Evolutionary conservation across 257 asterid species (phyloP), one percentile per base, ranked within the genome.

Genomic region (Haberlea rhodopensis): DNA sequence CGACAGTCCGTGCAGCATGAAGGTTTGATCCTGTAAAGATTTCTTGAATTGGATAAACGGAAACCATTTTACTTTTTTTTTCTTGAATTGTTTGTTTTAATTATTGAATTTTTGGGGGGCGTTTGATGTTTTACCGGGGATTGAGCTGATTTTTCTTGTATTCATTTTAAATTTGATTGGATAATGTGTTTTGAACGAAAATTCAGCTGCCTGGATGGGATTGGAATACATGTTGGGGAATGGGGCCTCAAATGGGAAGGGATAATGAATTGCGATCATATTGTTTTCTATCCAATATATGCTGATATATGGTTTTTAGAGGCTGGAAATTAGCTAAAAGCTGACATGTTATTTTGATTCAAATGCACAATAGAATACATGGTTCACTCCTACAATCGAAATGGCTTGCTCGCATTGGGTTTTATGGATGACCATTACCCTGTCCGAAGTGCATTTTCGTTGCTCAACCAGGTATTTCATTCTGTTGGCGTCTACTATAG

Each of bases 1-100:
- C 87, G 97, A 2, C 99, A 89, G 66, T 87, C 97, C 4, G 96
- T 92, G 20, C 88, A 89, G 81, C 94, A 92, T 69, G 91, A 82
- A 84, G 98, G 98, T 84, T 34, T 56, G 0, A 8, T 52, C 48
- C 26, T 51, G 5, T 5, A 1, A 26, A 1, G 13, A 18, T 45
- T 5, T 62, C 20, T 26, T 68, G n/a, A 11, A 37, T 10, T 37
- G n/a, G 11, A 37, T 11, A 3, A 5, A 37, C 0, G 46, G n/a
- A 37, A 37, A 37, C 46, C n/a, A 27, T 57, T 32, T 24, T 60
- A 15, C 1, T 62, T 55, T 28, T 10, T n/a, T 66, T 6, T 55
- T 46, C n/a, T 2, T 9, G 20, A 2, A n/a, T n/a, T n/a, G n/a
- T n/a, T n/a, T n/a, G 43, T 24, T 6, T 4, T 22, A 32, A 8